Base-by-base conservation (phyloP, 371 early-diverging fungal genomes). In the Synchytrium microbalum region DNA sequence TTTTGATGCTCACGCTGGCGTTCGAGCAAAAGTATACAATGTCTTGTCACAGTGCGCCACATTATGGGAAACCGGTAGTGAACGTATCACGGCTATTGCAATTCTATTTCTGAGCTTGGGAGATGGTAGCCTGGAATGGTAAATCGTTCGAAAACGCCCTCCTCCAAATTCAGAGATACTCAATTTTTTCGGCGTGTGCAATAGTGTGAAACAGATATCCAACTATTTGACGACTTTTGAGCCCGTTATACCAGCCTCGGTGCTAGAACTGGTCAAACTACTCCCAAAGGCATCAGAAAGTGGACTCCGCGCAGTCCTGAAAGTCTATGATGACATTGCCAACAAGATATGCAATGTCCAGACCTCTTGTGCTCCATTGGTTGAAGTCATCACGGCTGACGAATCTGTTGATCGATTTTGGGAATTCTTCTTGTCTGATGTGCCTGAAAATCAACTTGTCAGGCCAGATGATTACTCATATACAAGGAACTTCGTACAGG, bases 401-500 rank as follows among this genome's bases (percentile, higher is more conserved):
- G 61, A 59, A 0, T 66, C 57, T 23, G 72, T 68, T 16, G 81
- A 81, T 61, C 67, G 67, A 31, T 76, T 77, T 61, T 81, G 81
- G 81, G 33, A 60, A 26, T 81, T 74, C 58, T 81, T 62, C 55
- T 61, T 81, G 65, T 60, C 55, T 14, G 76, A 73, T 28, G 74
- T 71, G 10, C 68, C 71, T 14, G 81, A 81, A 3, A 78, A 73
- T 61, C 76, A 78, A 54, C 70, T 81, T 23, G 78, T 73, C n/a
- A n/a, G 64, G 52, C 81, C 81, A 3, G 81, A 81, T 54, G 81
- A 81, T 23, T 81, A 76, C 67, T 69, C 72, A 62, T 81, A 74
- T 63, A 64, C 70, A 10, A 59, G 68, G 28, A 76, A 75, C 57
- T 77, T 76, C 58, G 67, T 81, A 19, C 81, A 81, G 31, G 51